Evolutionary conservation across 441 rosid species (phyloP).

Genomic region (Syzygium malaccense): DNA sequence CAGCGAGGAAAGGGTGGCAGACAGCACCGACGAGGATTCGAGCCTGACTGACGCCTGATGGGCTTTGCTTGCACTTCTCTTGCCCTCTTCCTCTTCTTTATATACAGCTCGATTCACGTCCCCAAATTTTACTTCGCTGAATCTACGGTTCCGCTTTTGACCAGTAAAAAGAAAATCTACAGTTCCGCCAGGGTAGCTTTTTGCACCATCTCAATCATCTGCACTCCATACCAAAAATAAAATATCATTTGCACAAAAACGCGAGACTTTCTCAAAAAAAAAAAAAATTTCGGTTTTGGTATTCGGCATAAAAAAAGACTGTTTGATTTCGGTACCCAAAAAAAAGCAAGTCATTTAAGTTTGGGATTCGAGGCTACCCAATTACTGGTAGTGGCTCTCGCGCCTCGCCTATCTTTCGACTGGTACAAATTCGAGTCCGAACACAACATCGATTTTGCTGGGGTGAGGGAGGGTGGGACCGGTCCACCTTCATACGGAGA

Average conservation of each 20-base stretch:
- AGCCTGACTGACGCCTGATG: background rate
- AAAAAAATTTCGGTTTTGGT: background rate
- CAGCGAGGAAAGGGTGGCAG: background rate
- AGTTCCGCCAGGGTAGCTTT: too few relatives aligned
- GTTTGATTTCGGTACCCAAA: background rate
- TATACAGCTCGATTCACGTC: background rate
- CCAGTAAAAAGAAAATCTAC: too few relatives aligned
- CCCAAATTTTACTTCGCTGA: background rate
- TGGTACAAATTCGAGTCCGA: background rate
- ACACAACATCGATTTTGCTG: background rate
- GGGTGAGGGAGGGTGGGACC: rapidly evolving
- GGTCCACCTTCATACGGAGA: too few relatives aligned
- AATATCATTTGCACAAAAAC: background rate
- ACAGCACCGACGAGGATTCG: background rate
- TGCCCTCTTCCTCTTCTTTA: background rate
- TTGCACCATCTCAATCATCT: background rate
- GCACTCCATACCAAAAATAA: too few relatives aligned
- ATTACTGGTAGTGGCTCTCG: background rate
- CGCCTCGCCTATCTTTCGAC: too few relatives aligned
- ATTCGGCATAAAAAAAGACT: background rate
- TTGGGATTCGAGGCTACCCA: background rate
- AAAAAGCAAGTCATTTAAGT: background rate
- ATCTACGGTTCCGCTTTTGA: background rate
- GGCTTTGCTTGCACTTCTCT: background rate
- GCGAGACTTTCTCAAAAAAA: too few relatives aligned